A percentile compares a stretch with the other conserved stretches of the same genome.
Evolutionary conservation across 768 basidiomycete species (phyloP).

Genomic region (Scleroderma bovista): DNA sequence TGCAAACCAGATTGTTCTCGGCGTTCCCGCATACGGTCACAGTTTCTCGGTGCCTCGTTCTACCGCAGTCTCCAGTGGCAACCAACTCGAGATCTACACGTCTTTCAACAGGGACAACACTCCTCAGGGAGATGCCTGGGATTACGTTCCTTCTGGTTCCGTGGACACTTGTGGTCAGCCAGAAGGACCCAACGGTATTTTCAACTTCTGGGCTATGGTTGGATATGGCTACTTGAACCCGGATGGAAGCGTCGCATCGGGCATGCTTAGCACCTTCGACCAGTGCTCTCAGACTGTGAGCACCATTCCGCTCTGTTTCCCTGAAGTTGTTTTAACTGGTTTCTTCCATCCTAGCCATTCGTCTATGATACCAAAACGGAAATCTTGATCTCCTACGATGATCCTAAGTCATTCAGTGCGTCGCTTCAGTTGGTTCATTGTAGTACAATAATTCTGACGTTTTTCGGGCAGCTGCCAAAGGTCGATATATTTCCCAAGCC

Average conservation of each 20-base stretch:
- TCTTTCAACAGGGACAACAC: constrained; percentile 40
- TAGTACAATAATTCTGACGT: background rate
- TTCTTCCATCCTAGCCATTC: constrained; percentile 52
- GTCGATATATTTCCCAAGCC: constrained; percentile 30
- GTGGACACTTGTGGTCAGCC: constrained; percentile 55
- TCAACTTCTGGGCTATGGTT: constrained; percentile 60
- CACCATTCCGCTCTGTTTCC: background rate
- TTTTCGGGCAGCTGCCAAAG: constrained; percentile 36
- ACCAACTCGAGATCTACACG: constrained; percentile 43
- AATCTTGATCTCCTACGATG: constrained; percentile 63
- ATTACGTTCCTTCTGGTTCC: constrained; percentile 35
- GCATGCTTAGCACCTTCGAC: constrained; percentile 53
- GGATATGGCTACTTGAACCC: constrained; percentile 47
- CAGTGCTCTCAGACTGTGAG: constrained; percentile 71
- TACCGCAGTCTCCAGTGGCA: constrained; percentile 16
- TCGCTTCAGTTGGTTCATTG: background rate
- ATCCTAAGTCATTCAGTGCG: constrained; percentile 51
- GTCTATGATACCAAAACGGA: constrained; percentile 52
- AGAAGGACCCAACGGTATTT: constrained; percentile 43
- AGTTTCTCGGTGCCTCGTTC: constrained; percentile 43
- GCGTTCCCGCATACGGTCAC: constrained; percentile 82
- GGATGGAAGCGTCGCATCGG: constrained; percentile 43
- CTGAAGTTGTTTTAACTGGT: constrained; percentile 1
- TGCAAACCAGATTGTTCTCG: constrained; percentile 64
- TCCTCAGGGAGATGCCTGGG: constrained; percentile 54